Percentiles rank a stretch among this genome's conserved stretches.
These are phyloP conservation scores for Metschnikowia koreensis DNA, from an alignment of 805 yeast genomes.

Conservation along the genomic window DNA sequence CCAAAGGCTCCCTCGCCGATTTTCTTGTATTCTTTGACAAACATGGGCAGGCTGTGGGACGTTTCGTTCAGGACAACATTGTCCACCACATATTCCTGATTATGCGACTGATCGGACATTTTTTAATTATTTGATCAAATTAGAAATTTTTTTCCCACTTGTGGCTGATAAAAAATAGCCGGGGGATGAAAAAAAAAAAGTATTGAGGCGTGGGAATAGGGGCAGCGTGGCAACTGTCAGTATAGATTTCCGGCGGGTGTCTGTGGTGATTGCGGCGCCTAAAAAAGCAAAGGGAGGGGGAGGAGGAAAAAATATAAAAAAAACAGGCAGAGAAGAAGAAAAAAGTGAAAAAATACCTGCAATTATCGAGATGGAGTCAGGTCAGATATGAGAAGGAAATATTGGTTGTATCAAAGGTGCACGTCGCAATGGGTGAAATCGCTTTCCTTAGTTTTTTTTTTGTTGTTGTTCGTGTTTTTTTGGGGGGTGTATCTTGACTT, in stretches of 20 bases:
- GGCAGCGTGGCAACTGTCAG: neutral
- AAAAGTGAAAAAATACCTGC: neutral
- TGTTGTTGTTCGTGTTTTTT: neutral
- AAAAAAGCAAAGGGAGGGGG: neutral
- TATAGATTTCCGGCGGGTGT: neutral
- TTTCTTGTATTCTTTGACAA: constrained; percentile 65
- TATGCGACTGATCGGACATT: constrained; percentile 8
- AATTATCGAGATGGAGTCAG: neutral
- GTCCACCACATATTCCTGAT: constrained; percentile 35
- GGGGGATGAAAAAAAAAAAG: too few species aligned
- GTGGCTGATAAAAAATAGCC: neutral
- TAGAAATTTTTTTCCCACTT: neutral
- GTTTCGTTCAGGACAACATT: constrained; percentile 60
- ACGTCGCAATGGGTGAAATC: neutral
- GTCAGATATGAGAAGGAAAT: neutral
- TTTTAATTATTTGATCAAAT: neutral
- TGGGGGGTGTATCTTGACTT: neutral
- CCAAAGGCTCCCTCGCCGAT: constrained; percentile 90
- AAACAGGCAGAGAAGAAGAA: neutral
- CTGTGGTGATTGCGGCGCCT: neutral
- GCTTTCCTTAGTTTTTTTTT: too few species aligned
- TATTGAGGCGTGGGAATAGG: neutral
- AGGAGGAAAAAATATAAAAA: neutral
- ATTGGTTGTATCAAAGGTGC: neutral
- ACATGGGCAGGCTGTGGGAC: constrained; percentile 55